A percentile compares a stretch with the other conserved stretches of the same genome.
Conservation (phyloP, 129 eudicot genomes). For the Oenanthe sinensis region DNA sequence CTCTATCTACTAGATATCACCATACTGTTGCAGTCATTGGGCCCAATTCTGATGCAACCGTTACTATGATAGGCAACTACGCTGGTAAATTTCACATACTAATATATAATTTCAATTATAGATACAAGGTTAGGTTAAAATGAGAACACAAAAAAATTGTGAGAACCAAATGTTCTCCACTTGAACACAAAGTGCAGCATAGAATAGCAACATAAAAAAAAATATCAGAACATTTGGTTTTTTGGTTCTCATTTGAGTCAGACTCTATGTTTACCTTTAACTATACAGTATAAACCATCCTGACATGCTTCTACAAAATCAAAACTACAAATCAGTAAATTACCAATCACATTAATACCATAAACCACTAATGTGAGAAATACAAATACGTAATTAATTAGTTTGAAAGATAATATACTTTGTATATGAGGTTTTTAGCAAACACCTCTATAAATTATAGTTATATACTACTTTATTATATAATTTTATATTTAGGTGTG, state of each 20-base stretch:
- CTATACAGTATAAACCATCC: background rate
- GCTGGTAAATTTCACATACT: constrained; percentile 44
- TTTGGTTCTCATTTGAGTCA: background rate
- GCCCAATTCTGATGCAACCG: constrained; percentile 89
- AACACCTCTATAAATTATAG: background rate
- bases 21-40: constrained; percentile 80
- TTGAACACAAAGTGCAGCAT: background rate
- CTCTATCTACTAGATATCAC: constrained; percentile 48
- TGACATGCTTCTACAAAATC: background rate
- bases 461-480: background rate
- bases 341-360: background rate
- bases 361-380: background rate
- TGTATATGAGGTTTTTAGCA: background rate
- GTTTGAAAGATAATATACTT: no score
- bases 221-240: background rate
- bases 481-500: constrained; percentile 27
- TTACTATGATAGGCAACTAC: constrained; percentile 92
- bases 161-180: background rate
- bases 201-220: background rate
- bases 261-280: background rate
- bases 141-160: background rate
- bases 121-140: background rate
- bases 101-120: background rate
- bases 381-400: background rate
- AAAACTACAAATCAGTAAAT: no score